Percentiles rank a stretch among this genome's conserved stretches.
Conservation (phyloP, 2,329 filamentous ascomycete genomes). For the Colletotrichum sp. region DNA sequence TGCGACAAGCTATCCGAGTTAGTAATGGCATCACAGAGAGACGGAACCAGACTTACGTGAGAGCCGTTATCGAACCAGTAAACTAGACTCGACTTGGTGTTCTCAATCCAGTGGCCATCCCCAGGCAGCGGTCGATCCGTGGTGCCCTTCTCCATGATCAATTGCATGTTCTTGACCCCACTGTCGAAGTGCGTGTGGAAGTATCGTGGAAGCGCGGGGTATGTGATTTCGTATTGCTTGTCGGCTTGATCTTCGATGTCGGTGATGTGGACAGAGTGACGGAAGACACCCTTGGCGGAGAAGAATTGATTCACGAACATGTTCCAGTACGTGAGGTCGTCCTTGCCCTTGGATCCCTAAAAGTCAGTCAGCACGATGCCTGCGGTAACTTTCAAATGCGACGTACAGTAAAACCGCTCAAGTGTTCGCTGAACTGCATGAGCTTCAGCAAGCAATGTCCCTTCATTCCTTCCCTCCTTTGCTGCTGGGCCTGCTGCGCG, state of each 20-base stretch:
- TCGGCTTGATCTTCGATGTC: slow-evolving; percentile 62
- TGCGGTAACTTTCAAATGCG: not conserved
- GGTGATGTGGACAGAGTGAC: slow-evolving; percentile 68
- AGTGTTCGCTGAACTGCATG: slow-evolving; percentile 66
- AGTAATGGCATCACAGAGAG: not conserved
- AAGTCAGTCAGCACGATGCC: slow-evolving; percentile 2
- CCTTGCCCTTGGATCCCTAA: slow-evolving; percentile 63
- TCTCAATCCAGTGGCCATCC: slow-evolving; percentile 77
- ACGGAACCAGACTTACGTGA: slow-evolving; percentile 64
- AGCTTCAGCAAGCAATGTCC: slow-evolving; percentile 64
- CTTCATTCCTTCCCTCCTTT: slow-evolving; percentile 57
- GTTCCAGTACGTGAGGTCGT: slow-evolving; percentile 80
- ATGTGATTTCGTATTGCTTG: slow-evolving; percentile 88
- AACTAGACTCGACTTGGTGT: slow-evolving; percentile 77
- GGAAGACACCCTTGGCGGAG: slow-evolving; percentile 75
- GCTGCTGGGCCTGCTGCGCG: slow-evolving; percentile 46
- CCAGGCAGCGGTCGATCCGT: slow-evolving; percentile 61
- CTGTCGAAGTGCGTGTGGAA: slow-evolving; percentile 90
- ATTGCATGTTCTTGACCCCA: slow-evolving; percentile 83
- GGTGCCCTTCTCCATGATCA: slow-evolving; percentile 75
- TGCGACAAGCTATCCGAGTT: slow-evolving; percentile 68
- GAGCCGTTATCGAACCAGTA: slow-evolving; percentile 88
- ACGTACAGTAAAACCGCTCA: slow-evolving; percentile 62
- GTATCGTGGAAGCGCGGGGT: slow-evolving; percentile 82
- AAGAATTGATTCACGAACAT: slow-evolving; percentile 84